Percentiles rank a stretch among this genome's conserved stretches.
Conservation (phyloP, 1,284 basidiomycete species). For the Puccinia triticina region DNA sequence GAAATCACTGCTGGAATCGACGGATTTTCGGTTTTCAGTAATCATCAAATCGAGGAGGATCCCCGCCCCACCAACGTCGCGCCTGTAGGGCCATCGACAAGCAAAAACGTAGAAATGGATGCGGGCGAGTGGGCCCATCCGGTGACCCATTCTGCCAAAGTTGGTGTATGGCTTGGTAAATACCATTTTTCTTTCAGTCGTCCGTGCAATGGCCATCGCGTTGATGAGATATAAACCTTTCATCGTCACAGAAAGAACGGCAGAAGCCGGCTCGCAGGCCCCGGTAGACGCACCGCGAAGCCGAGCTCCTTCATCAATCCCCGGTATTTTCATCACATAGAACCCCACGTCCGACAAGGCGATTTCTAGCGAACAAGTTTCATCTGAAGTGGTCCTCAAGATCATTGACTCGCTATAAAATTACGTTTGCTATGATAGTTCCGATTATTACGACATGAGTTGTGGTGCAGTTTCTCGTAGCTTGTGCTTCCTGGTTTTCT, state of each 20-base stretch:
- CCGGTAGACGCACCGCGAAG: conserved; percentile 46
- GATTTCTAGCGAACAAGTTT: not conserved
- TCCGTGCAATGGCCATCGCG: not conserved
- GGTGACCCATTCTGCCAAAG: conserved; percentile 25
- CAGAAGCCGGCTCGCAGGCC: conserved; percentile 38
- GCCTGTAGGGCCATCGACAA: not conserved
- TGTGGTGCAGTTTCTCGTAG: too few species aligned
- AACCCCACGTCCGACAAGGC: not conserved
- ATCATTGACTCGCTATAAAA: too few species aligned
- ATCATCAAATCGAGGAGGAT: conserved; percentile 42
- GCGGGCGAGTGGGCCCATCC: conserved; percentile 45
- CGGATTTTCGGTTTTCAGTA: conserved; percentile 47
- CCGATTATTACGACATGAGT: too few species aligned
- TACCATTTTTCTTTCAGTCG: not conserved
- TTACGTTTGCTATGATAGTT: too few species aligned
- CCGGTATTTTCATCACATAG: not conserved
- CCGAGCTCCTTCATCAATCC: conserved; percentile 33
- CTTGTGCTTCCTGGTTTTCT: too few species aligned
- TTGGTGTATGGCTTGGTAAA: conserved; percentile 47
- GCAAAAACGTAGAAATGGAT: conserved; percentile 24
- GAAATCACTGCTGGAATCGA: conserved; percentile 50
- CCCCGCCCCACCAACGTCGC: not conserved
- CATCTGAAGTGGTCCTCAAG: not conserved
- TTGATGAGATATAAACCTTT: not conserved
- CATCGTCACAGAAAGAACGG: not conserved